These are phyloP conservation scores for Candida andamanensis DNA, from an alignment of 805 yeast genomes.

Conservation along the genomic window DNA sequence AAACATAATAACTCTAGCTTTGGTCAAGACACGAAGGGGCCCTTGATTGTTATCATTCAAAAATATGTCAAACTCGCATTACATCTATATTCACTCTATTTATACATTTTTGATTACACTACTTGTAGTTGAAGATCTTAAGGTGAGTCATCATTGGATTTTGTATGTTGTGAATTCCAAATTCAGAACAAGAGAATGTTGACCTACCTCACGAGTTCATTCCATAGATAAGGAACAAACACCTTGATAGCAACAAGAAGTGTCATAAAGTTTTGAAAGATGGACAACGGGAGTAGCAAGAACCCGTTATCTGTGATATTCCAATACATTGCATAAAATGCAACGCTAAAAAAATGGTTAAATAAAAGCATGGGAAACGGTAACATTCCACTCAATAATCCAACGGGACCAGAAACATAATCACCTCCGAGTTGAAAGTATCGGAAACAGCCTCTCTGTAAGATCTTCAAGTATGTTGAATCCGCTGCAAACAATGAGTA, in stretches of 20 bases:
- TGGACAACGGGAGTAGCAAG: conserved; percentile 61
- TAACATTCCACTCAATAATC: conserved; percentile 73
- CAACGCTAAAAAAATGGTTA: conserved; percentile 86
- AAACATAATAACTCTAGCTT: no score
- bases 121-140: no score
- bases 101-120: neutral
- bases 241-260: conserved; percentile 70
- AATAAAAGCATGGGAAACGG: conserved; percentile 73
- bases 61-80: no score
- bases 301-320: conserved; percentile 66
- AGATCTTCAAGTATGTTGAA: conserved; percentile 51
- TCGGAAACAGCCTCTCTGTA: conserved; percentile 84
- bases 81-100: no score
- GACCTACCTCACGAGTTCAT: conserved; percentile 33
- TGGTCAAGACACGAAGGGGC: no score
- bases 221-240: conserved; percentile 71
- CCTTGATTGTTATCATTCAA: no score
- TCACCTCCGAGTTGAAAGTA: conserved; percentile 84
- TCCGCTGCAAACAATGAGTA: conserved; percentile 90
- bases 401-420: conserved; percentile 72
- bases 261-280: conserved; percentile 63
- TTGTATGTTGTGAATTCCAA: no score
- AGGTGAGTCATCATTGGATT: no score
- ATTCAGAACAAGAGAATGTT: no score
- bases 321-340: conserved; percentile 71